phyloP scores from a whole-genome alignment of 116 monocot genomes.

The Papilionanthe hybrid region DNA sequence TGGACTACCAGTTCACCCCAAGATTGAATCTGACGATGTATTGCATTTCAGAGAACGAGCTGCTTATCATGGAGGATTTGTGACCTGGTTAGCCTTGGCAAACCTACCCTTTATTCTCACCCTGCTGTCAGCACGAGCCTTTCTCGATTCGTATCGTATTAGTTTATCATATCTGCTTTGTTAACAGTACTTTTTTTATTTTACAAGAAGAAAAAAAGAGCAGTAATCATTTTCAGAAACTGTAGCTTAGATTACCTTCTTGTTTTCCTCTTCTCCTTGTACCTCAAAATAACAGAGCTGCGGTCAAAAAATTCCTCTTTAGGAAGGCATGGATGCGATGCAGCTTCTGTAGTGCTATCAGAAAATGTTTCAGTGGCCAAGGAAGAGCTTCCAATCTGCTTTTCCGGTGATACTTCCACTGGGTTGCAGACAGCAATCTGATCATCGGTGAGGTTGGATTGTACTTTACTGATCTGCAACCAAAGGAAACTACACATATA shows the following conservation, averaged over 20 bases:
- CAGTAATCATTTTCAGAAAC: not conserved
- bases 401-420: constrained; percentile 15
- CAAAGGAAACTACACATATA: not conserved
- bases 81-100: constrained; percentile 36
- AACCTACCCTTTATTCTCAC: constrained; percentile 76
- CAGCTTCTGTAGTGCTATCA: constrained; percentile 21
- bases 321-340: constrained; percentile 1
- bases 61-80: constrained; percentile 6
- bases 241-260: constrained; percentile 46
- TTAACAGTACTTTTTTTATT: no score
- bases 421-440: constrained; percentile 8
- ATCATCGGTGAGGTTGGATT: constrained; percentile 28
- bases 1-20: not conserved
- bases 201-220: not conserved
- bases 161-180: constrained; percentile 68
- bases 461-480: constrained; percentile 22
- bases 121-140: constrained; percentile 71
- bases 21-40: not conserved
- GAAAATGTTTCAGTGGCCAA: constrained; percentile 9
- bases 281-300: constrained; percentile 55
- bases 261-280: constrained; percentile 85
- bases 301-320: constrained; percentile 49
- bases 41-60: not conserved
- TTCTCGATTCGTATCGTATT: constrained; percentile 75
- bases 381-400: constrained; percentile 16